Base-by-base conservation (phyloP, 305 asterid species). In the Striga hermonthica region DNA sequence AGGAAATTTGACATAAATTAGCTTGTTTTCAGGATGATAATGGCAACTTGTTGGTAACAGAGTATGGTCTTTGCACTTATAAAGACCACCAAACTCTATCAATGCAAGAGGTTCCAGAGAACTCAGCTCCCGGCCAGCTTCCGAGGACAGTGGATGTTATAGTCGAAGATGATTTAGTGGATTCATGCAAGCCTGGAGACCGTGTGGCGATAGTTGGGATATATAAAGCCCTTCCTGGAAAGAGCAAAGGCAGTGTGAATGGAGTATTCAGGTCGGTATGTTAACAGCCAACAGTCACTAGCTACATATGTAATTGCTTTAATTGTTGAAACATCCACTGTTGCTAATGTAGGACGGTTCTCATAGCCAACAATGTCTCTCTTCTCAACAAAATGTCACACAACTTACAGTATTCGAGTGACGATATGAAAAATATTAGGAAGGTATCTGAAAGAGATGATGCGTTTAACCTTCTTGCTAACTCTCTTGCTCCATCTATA, bases 41-140 rank as follows among this genome's bases (percentile, higher is more conserved):
- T 73, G 97, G 97, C 71, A 86, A 90, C 80, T 79, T 92, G 81
- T 71, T 92, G 78, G 97, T 92, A 53, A 92, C 97, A 14, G 97
- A 90, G 81, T 92, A 71, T 65, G 98, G 97, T 28, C 75, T 90
- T 63, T 87, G 97, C 79, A 79, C 81, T 62, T 90, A 90, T 61
- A 92, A 90, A 78, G 98, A 92, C 76, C 97, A 92, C 80, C 98
- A 92, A 73, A 80, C 97, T 28, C 57, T 92, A 60, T 88, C 97
- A 49, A 83, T 93, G 97, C 99, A 90, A 84, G 97, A 90, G 77
- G 95, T 90, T 57, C 99, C 99, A 3, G 99, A 93, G 73, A 93
- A 93, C 74, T 82, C 97, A 53, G 96, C 97, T 79, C 99, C 97
- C 58, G 97, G 99, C 68, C 99, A 93, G 68, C 97, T 93, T 69